phyloP scores from a whole-genome alignment of 257 asterid genomes.

The Fraxinus pennsylvanica region DNA sequence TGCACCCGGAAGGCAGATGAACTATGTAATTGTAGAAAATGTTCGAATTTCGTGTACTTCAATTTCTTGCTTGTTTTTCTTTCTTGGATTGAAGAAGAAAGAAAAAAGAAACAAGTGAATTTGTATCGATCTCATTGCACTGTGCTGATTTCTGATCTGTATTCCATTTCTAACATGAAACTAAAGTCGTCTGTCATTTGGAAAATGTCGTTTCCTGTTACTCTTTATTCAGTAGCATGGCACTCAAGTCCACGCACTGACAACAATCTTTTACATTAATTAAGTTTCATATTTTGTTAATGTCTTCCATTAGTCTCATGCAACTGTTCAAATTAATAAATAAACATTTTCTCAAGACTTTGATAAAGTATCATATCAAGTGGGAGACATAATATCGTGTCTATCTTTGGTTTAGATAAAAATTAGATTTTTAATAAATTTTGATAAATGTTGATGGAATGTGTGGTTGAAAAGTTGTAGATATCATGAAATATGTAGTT shows the following conservation, averaged over 20 bases:
- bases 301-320: neutral
- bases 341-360: neutral
- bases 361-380: neutral
- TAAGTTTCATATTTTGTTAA: neutral
- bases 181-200: neutral
- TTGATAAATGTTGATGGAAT: no score
- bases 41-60: neutral
- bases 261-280: no score
- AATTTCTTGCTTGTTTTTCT: neutral
- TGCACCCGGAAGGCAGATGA: constrained; percentile 67
- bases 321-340: neutral
- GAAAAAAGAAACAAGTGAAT: neutral
- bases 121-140: neutral
- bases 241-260: no score
- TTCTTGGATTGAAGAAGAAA: neutral
- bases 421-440: no score
- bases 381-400: neutral
- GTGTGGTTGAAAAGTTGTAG: no score
- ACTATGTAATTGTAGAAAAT: neutral
- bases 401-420: no score
- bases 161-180: neutral
- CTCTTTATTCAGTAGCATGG: neutral
- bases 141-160: neutral
- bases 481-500: no score
- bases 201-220: neutral